Evolutionary conservation across 2,329 filamentous ascomycete genomes (phyloP).

Genomic region (Ophiostoma himal-ulmi): DNA sequence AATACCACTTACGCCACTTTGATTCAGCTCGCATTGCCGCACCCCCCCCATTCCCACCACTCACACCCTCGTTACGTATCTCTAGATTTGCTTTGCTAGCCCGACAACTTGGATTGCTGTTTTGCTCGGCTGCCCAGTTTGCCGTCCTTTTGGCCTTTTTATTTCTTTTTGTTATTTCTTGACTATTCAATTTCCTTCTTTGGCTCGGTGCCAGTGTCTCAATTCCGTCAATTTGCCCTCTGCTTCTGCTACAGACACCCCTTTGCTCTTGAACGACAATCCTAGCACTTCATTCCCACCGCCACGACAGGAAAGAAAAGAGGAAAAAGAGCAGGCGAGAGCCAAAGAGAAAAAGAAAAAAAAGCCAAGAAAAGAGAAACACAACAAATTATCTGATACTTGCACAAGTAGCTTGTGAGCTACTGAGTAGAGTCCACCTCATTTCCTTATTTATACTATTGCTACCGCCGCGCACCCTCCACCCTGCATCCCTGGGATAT

Average conservation of each 20-base stretch:
- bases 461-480: conserved; percentile 5
- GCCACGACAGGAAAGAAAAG: background rate
- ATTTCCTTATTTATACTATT: conserved; percentile 10
- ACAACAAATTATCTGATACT: background rate
- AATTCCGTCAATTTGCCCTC: conserved; percentile 5
- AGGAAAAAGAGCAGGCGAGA: background rate
- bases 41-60: conserved; percentile 8
- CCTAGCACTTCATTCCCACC: background rate
- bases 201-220: background rate
- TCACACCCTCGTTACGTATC: conserved; percentile 5
- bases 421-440: background rate
- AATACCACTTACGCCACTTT: conserved; percentile 10
- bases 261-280: background rate
- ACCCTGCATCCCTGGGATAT: background rate
- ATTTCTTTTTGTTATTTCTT: background rate
- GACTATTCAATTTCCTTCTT: background rate
- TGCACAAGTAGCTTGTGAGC: background rate
- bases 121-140: background rate
- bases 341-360: background rate
- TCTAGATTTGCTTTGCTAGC: background rate
- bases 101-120: background rate
- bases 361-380: conserved; percentile 5
- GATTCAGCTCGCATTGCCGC: conserved; percentile 10
- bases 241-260: conserved; percentile 2
- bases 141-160: background rate